These are phyloP conservation scores for Moelleriella libera DNA, from an alignment of 2,329 filamentous ascomycete genomes.

Conservation along the genomic window DNA sequence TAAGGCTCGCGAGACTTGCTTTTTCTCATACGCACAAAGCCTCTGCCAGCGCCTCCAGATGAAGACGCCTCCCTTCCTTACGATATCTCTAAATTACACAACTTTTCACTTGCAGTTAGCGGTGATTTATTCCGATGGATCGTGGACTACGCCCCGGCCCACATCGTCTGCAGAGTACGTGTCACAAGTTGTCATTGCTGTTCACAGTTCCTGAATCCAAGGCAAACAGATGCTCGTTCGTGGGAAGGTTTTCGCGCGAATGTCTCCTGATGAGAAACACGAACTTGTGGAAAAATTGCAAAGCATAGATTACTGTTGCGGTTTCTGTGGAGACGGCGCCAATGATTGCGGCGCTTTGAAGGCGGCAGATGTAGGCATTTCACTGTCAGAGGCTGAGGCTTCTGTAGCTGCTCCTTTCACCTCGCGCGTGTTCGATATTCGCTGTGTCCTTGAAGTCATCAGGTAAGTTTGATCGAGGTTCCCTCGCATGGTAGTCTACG, in stretches of 20 bases:
- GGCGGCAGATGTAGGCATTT: slow-evolving; percentile 94
- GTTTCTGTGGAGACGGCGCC: slow-evolving; percentile 93
- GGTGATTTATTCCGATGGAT: slow-evolving; percentile 97
- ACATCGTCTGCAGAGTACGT: slow-evolving; percentile 55
- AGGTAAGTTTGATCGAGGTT: slow-evolving; percentile 29
- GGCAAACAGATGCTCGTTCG: slow-evolving; percentile 62
- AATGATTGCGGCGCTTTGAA: slow-evolving; percentile 97
- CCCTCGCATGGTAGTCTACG: background rate
- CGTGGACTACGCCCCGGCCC: slow-evolving; percentile 75
- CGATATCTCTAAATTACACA: slow-evolving; percentile 64
- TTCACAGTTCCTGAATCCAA: background rate
- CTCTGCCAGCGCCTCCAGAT: slow-evolving; percentile 54
- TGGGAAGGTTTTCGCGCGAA: slow-evolving; percentile 89
- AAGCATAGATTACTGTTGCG: slow-evolving; percentile 85
- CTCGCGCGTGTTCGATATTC: slow-evolving; percentile 88
- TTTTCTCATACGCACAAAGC: slow-evolving; percentile 28
- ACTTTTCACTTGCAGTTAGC: slow-evolving; percentile 79
- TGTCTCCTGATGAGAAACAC: slow-evolving; percentile 98
- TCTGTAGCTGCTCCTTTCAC: slow-evolving; percentile 98
- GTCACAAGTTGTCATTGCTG: background rate
- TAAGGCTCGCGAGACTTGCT: background rate
- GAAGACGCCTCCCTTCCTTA: slow-evolving; percentile 75
- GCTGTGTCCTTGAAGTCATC: slow-evolving; percentile 87
- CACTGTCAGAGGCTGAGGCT: slow-evolving; percentile 90
- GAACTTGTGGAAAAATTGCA: slow-evolving; percentile 95